Conservation (phyloP, 352 stramenopile genomes). For the Phytophthora pini region DNA sequence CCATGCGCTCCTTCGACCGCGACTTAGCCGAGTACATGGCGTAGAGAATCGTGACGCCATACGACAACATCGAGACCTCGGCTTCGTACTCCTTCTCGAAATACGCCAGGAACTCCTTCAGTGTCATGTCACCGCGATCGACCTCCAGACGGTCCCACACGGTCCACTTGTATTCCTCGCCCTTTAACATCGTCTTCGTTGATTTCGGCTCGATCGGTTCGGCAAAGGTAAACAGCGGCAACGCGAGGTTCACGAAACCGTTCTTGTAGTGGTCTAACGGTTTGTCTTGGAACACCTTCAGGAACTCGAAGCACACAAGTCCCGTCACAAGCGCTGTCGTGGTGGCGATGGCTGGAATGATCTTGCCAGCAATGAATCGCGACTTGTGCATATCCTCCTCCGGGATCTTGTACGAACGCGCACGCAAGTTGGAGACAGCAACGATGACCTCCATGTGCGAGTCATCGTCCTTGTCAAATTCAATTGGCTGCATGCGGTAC, state of each 20-base stretch:
- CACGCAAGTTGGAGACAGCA: constrained; percentile 96
- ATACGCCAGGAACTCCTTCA: constrained; percentile 95
- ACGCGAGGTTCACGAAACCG: constrained; percentile 98
- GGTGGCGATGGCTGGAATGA: constrained; percentile 99
- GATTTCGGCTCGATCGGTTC: constrained; percentile 95
- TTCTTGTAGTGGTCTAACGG: constrained; percentile 98
- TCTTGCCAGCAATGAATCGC: constrained; percentile 99
- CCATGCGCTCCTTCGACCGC: constrained; percentile 94
- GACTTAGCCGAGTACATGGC: constrained; percentile 91
- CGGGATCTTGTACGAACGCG: constrained; percentile 98
- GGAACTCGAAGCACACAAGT: constrained; percentile 98
- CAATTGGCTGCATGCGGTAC: constrained; percentile 94
- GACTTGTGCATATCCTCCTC: constrained; percentile 98
- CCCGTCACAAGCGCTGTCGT: constrained; percentile 99
- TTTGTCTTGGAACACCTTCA: constrained; percentile 94
- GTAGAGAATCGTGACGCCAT: constrained; percentile 93
- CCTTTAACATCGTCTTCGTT: constrained; percentile 93
- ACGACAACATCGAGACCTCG: constrained; percentile 98
- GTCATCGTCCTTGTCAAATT: constrained; percentile 99
- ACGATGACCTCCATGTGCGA: constrained; percentile 98
- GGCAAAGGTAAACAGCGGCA: constrained; percentile 98
- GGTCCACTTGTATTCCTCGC: constrained; percentile 97
- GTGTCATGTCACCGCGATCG: constrained; percentile 95
- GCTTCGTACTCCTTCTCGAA: constrained; percentile 97
- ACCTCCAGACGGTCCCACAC: constrained; percentile 98